Evolutionary conservation across 129 eudicot species (phyloP).

Genomic region (Smallanthus sonchifolius): DNA sequence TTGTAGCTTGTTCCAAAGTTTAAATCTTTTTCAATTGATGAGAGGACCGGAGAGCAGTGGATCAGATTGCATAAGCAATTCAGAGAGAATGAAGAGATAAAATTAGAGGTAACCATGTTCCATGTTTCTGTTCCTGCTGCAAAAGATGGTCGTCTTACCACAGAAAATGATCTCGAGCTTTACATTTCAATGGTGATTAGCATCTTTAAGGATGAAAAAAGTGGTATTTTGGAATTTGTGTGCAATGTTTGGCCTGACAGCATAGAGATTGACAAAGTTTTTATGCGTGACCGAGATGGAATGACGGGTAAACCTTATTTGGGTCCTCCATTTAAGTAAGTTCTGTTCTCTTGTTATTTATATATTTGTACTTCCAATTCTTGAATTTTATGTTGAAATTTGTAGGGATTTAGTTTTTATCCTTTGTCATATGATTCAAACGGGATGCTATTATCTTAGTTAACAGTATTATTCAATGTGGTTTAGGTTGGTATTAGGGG

Average conservation of each 20-base stretch:
- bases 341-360: constrained; percentile 2
- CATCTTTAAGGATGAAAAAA: constrained; percentile 53
- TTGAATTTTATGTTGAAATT: not conserved
- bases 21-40: constrained; percentile 59
- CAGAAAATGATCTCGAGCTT: constrained; percentile 49
- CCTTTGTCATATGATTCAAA: not conserved
- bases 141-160: constrained; percentile 35
- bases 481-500: not conserved
- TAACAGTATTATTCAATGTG: not conserved
- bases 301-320: constrained; percentile 51
- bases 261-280: constrained; percentile 60
- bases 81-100: constrained; percentile 72
- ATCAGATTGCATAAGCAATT: constrained; percentile 62
- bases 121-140: constrained; percentile 50
- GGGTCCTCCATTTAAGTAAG: constrained; percentile 80
- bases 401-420: not conserved
- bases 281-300: constrained; percentile 44
- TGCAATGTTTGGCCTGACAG: constrained; percentile 89
- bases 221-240: constrained; percentile 57
- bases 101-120: constrained; percentile 85
- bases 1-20: constrained; percentile 52
- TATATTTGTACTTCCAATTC: not conserved
- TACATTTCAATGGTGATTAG: constrained; percentile 62
- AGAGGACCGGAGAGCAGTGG: constrained; percentile 88
- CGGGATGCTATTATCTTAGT: not conserved